These are phyloP conservation scores for Hanseniaspora thailandica DNA, from an alignment of 805 yeast species.

Conservation along the genomic window DNA sequence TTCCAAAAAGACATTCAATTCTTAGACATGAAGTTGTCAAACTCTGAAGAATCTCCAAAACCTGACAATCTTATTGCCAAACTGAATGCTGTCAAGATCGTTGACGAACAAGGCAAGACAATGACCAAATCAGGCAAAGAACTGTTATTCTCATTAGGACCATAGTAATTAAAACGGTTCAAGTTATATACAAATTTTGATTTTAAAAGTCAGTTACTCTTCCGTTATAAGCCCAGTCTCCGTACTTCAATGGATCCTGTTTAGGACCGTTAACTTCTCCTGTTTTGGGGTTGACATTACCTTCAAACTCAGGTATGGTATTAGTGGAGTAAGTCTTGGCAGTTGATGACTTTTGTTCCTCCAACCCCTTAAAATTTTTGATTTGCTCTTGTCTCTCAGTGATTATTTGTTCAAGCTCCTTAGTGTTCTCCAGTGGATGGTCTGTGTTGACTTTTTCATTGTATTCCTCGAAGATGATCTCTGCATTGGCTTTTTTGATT, in stretches of 20 bases:
- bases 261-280: constrained; percentile 97
- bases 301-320: constrained; percentile 90
- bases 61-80: background rate
- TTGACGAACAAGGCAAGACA: background rate
- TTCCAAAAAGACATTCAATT: background rate
- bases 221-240: constrained; percentile 92
- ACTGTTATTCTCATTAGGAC: background rate
- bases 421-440: constrained; percentile 31
- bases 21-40: background rate
- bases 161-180: background rate
- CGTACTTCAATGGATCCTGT: constrained; percentile 85
- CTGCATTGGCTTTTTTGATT: constrained; percentile 8
- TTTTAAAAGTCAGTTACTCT: constrained; percentile 82
- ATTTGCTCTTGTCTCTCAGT: constrained; percentile 58
- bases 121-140: background rate
- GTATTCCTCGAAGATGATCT: constrained; percentile 8
- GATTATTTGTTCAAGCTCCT: constrained; percentile 82
- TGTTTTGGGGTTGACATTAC: constrained; percentile 81
- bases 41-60: background rate
- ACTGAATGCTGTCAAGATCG: background rate
- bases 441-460: constrained; percentile 1
- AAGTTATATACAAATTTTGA: background rate
- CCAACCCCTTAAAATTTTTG: constrained; percentile 52
- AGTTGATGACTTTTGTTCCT: constrained; percentile 18
- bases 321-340: constrained; percentile 33